Base-by-base conservation (phyloP, 1,284 basidiomycete genomes). In the Ceratobasidium sp. region DNA sequence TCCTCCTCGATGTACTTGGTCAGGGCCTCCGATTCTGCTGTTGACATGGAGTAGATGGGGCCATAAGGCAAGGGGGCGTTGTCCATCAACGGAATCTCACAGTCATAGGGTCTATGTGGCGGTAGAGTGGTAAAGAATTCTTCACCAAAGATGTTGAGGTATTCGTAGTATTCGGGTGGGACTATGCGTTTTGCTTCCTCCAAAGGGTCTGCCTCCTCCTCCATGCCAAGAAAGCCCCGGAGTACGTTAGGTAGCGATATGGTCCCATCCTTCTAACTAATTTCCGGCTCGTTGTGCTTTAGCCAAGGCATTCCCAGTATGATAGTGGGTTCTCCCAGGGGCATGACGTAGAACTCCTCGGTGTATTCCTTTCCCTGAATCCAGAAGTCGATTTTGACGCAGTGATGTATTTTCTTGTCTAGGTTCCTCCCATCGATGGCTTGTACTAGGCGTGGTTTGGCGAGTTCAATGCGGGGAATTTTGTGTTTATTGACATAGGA, bases 1-100 rank as follows among this genome's bases (percentile, higher is more conserved):
- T 70, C 55, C 23, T 58, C 26, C 30, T 70, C 55, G 4, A 70
- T n/a, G 66, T 57, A 58, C 23, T 70, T 23, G 16, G 57, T 38
- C 35, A 70, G 38, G 23, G 28, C 52, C 44, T 46, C 5, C 3
- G 49, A 43, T 23, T 67, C 64, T 5, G 49, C 49, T 28, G 30
- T 23, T 57, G 52, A 26, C 41, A 57, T 28, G 8, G 52, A 41
- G 52, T 57, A 58, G 6, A 44, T 70, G 11, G 66, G n/a, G 6
- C 38, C 26, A 43, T 57, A 46, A 13, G 52, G 66, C 26, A 63
- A 11, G 43, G 41, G 35, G 6, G 43, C 55, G 5, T 41, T 41
- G 8, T 50, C 49, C 13, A 50, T 50, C 2, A 72, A n/a, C 9
- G 55, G 50, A 23, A 70, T 70, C n/a, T 50, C 52, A 46, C 57